phyloP scores from a whole-genome alignment of 2,329 filamentous ascomycete genomes.

The Talaromyces sp. region DNA sequence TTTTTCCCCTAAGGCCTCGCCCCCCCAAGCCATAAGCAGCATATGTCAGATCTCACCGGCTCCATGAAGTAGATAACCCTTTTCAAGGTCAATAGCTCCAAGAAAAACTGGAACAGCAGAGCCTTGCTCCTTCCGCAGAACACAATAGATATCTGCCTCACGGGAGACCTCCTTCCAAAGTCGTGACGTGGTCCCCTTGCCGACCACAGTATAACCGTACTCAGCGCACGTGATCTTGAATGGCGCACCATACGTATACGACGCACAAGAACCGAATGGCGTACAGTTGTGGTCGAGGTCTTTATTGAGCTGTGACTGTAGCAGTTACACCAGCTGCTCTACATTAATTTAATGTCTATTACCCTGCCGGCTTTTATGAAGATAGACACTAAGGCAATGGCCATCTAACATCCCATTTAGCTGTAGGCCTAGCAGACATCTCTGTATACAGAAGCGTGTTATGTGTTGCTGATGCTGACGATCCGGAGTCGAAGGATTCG shows the following conservation, averaged over 20 bases:
- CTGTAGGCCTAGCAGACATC: conserved; percentile 22
- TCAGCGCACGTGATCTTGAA: conserved; percentile 24
- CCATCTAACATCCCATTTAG: conserved; percentile 15
- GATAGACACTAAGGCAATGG: conserved; percentile 20
- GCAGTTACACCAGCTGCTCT: conserved; percentile 13
- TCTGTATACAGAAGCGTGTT: conserved; percentile 27
- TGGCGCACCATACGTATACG: conserved; percentile 21
- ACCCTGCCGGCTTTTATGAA: conserved; percentile 16
- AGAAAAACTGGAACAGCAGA: conserved; percentile 22
- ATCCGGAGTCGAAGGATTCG: too few relatives aligned
- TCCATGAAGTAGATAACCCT: too few relatives aligned
- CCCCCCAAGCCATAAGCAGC: too few relatives aligned
- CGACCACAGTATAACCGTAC: conserved; percentile 23
- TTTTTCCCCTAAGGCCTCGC: too few relatives aligned
- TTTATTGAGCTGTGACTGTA: conserved; percentile 23
- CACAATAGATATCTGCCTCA: conserved; percentile 21
- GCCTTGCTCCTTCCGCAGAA: conserved; percentile 17
- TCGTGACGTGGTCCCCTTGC: conserved; percentile 25
- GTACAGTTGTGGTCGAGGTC: conserved; percentile 23
- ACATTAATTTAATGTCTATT: conserved; percentile 16
- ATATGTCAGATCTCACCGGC: too few relatives aligned
- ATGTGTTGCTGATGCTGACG: too few relatives aligned
- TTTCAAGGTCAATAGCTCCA: conserved; percentile 9
- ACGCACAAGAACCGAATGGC: conserved; percentile 20
- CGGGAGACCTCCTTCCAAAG: conserved; percentile 20